Evolutionary conservation across 2,329 filamentous ascomycete species (phyloP).

Genomic region (Lachnellula suecica): DNA sequence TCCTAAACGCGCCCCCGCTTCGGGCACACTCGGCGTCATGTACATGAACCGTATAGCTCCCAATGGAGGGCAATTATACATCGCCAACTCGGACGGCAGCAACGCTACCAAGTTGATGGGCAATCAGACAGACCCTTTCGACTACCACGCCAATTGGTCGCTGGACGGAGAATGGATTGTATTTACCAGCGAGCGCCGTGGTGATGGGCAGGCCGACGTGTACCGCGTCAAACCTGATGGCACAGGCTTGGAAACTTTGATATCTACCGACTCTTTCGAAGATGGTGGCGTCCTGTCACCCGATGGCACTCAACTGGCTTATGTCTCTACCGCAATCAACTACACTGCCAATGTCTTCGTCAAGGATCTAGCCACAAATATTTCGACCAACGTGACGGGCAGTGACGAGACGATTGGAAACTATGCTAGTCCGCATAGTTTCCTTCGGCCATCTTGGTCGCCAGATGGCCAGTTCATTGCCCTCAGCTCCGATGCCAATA

Average conservation of each 20-base stretch:
- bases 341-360: slow-evolving; percentile 42
- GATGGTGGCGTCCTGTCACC: slow-evolving; percentile 39
- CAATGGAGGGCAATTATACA: slow-evolving; percentile 24
- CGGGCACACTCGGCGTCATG: too few species aligned
- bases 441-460: slow-evolving; percentile 41
- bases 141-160: slow-evolving; percentile 41
- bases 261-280: slow-evolving; percentile 36
- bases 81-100: slow-evolving; percentile 40
- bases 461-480: slow-evolving; percentile 41
- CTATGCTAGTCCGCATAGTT: slow-evolving; percentile 32
- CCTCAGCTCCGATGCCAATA: slow-evolving; percentile 42
- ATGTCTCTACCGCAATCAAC: slow-evolving; percentile 38
- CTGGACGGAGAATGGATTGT: slow-evolving; percentile 39
- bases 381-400: slow-evolving; percentile 37
- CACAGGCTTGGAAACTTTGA: slow-evolving; percentile 34
- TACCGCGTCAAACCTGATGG: slow-evolving; percentile 39
- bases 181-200: slow-evolving; percentile 40
- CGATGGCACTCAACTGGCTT: slow-evolving; percentile 37
- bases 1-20: too few species aligned
- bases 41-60: slow-evolving; percentile 40
- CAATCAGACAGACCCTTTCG: slow-evolving; percentile 31
- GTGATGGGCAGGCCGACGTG: slow-evolving; percentile 41
- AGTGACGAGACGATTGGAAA: slow-evolving; percentile 25
- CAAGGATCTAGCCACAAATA: slow-evolving; percentile 36
- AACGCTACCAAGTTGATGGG: slow-evolving; percentile 36